Base-by-base conservation (phyloP, 1,284 basidiomycete genomes). In the Rhodofomes roseus region DNA sequence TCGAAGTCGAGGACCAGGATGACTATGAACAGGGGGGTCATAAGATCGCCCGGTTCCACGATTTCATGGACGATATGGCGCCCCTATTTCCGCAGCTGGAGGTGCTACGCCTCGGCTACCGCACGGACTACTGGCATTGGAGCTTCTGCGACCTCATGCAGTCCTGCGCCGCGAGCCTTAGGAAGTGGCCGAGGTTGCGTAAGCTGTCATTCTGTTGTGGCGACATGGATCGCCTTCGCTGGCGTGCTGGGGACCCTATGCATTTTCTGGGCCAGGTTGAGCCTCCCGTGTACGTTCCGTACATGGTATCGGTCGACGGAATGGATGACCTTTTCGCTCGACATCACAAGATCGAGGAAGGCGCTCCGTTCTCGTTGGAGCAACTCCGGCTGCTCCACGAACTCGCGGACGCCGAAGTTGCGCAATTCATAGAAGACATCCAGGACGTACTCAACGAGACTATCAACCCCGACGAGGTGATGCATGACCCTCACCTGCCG, bases 401-500 rank as follows among this genome's bases (percentile, higher is more conserved):
- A 23, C 25, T 40, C 4, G 39, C 20, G 5, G 37, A 41, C 23
- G 39, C 2, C 20, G 36, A 27, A 2, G 11, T 55, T 16, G 39
- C 39, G 36, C 16, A 40, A 6, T 2, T n/a, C 4, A 23, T 37
- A n/a, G 22, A 40, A 23, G 18, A 29, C 39, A 22, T 55, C 22
- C 12, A n/a, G 23, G n/a, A 23, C 25, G 25, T 29, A 16, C 39
- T 55, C 53, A 34, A 20, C 22, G 39, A 40, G 22, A 5, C 53
- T 4, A 6, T 40, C 53, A 6, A 41, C 18, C 39, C 18, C 22
- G 53, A 55, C 53, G 39, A 43, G 53, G 25, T 25, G 53, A 23
- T 39, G 31, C 31, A 37, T n/a, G 51, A 53, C 20, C 37, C 34
- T 14, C 51, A 53, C 25, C 20, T 60, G n/a, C 36, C 63, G 7